Conservation (phyloP, 768 basidiomycete genomes). For the Russula earlei region DNA sequence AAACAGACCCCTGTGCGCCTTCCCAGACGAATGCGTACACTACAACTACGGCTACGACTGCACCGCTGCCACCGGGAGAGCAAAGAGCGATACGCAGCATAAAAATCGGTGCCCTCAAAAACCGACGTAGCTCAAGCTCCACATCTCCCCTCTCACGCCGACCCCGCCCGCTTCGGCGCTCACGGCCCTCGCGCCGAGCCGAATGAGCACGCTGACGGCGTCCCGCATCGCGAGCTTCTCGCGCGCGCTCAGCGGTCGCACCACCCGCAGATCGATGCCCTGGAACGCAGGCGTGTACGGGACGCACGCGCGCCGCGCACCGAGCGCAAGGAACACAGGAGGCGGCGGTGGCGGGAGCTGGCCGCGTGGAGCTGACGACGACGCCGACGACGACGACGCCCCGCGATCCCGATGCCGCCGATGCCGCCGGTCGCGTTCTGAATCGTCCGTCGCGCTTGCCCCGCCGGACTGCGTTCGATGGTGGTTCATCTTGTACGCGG, state of each 20-base stretch:
- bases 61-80: too few relatives aligned
- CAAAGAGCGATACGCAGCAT: too few relatives aligned
- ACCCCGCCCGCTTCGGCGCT: conserved; percentile 7
- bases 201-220: conserved; percentile 13
- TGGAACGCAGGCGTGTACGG: conserved; percentile 20
- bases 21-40: too few relatives aligned
- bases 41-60: too few relatives aligned
- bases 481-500: conserved; percentile 8
- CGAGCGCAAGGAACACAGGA: conserved; percentile 19
- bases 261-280: conserved; percentile 18
- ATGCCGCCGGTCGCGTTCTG: background rate
- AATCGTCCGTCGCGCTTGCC: background rate
- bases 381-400: background rate
- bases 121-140: conserved; percentile 20
- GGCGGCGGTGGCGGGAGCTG: background rate
- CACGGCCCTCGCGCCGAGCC: conserved; percentile 11
- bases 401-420: background rate
- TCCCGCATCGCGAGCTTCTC: conserved; percentile 19
- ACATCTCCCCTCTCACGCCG: conserved; percentile 18
- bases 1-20: too few relatives aligned
- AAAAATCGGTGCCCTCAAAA: too few relatives aligned
- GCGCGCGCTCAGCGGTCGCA: conserved; percentile 17
- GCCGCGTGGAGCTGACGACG: background rate
- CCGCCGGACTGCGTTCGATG: background rate
- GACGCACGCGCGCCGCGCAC: conserved; percentile 19